Conservation (phyloP, 352 stramenopile species). For the Pythium brassicae region DNA sequence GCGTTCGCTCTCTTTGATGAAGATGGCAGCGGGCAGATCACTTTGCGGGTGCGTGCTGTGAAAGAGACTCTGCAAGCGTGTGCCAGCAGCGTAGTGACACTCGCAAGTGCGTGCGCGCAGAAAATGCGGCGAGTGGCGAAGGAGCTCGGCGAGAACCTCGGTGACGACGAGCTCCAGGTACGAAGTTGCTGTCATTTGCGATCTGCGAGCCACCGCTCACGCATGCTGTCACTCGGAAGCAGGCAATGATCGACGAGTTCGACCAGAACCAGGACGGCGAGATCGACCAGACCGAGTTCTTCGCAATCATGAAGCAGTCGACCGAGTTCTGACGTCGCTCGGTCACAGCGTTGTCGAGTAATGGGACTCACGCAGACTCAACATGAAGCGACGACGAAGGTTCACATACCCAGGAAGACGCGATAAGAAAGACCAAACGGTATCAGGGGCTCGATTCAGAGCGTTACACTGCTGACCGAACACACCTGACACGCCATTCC, state of each 20-base stretch:
- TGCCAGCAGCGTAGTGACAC: background rate
- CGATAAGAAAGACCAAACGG: conserved; percentile 19
- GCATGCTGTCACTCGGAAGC: background rate
- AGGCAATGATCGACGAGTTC: conserved; percentile 96
- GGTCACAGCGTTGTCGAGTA: background rate
- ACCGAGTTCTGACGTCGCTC: conserved; percentile 46
- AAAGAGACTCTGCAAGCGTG: background rate
- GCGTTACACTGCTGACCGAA: conserved; percentile 5
- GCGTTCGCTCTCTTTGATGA: conserved; percentile 95
- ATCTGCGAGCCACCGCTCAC: too few relatives aligned
- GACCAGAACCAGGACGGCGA: conserved; percentile 91
- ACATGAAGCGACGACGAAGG: too few relatives aligned
- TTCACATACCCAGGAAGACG: too few relatives aligned
- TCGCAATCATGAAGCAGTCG: conserved; percentile 85
- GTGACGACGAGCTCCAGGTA: conserved; percentile 87
- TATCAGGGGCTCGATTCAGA: conserved; percentile 21
- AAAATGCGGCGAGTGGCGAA: conserved; percentile 92
- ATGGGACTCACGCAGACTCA: too few relatives aligned
- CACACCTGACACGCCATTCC: conserved; percentile 15
- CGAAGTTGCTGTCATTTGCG: background rate
- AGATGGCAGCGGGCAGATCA: conserved; percentile 87
- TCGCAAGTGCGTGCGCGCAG: conserved; percentile 15
- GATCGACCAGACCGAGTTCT: conserved; percentile 90
- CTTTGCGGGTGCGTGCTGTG: conserved; percentile 42
- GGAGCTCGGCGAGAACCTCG: conserved; percentile 91